Evolutionary conservation across 495 filamentous ascomycete species (phyloP).

Genomic region (Daldinia grandis): DNA sequence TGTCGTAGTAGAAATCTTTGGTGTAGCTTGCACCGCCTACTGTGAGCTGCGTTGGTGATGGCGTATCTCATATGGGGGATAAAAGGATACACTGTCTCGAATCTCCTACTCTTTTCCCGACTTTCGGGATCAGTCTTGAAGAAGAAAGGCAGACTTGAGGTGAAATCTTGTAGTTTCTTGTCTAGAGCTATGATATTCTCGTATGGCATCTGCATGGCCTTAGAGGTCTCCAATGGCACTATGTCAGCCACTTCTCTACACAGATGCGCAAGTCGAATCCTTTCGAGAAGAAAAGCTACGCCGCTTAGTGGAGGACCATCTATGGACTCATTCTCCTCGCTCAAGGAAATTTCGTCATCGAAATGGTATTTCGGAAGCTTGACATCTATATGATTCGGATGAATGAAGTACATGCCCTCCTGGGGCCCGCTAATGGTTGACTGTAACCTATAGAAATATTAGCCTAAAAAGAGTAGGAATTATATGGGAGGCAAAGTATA

Average conservation of each 20-base stretch:
- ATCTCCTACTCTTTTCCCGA: slow-evolving; percentile 16
- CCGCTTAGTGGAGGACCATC: slow-evolving; percentile 47
- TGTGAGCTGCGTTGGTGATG: slow-evolving; percentile 54
- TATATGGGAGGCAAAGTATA: slow-evolving; percentile 26
- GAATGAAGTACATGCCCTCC: slow-evolving; percentile 58
- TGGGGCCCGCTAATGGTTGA: slow-evolving; percentile 54
- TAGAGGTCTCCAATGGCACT: background rate
- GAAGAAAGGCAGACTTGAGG: background rate
- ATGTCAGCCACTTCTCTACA: slow-evolving; percentile 44
- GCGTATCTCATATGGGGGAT: slow-evolving; percentile 54
- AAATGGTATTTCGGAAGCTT: slow-evolving; percentile 46
- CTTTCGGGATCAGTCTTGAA: background rate
- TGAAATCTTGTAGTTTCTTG: background rate
- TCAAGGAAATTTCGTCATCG: background rate
- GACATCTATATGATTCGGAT: slow-evolving; percentile 56
- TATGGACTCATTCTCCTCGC: background rate
- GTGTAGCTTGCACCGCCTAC: slow-evolving; percentile 56
- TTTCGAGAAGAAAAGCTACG: slow-evolving; percentile 56
- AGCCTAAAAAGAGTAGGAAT: background rate
- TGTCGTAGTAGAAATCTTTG: slow-evolving; percentile 40
- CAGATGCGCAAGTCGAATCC: slow-evolving; percentile 52
- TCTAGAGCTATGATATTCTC: background rate
- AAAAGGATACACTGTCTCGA: slow-evolving; percentile 50
- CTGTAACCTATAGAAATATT: slow-evolving; percentile 3
- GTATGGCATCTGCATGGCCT: background rate